Evolutionary conservation across 2,329 filamentous ascomycete genomes (phyloP), one percentile per base, ranked within the genome.

Genomic region (Trichoderma koningii): DNA sequence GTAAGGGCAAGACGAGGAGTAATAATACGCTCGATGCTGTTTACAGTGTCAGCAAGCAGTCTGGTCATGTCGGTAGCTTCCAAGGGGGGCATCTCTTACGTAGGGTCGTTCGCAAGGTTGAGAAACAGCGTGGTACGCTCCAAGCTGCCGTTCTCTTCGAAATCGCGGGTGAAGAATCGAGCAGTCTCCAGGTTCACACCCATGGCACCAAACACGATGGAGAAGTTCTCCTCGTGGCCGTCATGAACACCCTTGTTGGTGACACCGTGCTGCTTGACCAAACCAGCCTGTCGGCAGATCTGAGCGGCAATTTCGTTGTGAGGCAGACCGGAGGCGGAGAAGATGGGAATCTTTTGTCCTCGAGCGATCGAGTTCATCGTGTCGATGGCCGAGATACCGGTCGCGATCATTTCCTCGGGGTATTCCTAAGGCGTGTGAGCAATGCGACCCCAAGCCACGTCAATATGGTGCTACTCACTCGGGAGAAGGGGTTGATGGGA

Each of bases 291-390:
- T 81, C 96, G 89, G 84, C 93, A 97, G 80, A 99, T 99, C 82
- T 97, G 93, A 53, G 95, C 96, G 66, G 96, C 96, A 74, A 99
- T 98, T 84, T 99, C 95, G 82, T 99, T 99, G 83, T 99, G 96
- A 45, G 96, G 96, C 66, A 99, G 87, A 93, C 95, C 95, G 67
- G 95, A 89, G 63, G 95, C 93, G 28, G 95, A 99, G 87, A 99
- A 99, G 74, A 99, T 99, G 72, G 96, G 95, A 70, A 99, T 99
- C 86, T 99, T 99, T 79, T 99, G 95, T 68, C 95, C 95, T 87
- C 95, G 93, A 70, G 96, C 95, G 78, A 98, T 96, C 68, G 90
- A 93, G 84, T 93, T 93, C 94, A 98, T 98, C 68, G 93, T 97
- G 77, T 98, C 94, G 75, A 99, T 98, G 76, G 95, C 93, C 68